Conservation (phyloP, 1,284 basidiomycete species). For the Melanopsichium pennsylvanicum region DNA sequence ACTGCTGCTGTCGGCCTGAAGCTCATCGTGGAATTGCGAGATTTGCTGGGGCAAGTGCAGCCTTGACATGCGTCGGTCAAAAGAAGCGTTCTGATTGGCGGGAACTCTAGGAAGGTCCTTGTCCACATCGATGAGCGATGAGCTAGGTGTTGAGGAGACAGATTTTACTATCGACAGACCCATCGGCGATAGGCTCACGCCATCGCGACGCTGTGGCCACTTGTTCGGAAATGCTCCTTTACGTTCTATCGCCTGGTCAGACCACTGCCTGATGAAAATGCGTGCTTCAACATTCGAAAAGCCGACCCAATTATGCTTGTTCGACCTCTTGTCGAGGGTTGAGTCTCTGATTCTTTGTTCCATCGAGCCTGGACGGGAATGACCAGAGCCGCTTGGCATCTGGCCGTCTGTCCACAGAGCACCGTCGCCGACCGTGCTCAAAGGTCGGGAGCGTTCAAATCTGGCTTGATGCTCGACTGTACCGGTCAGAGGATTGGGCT, state of each 20-base stretch:
- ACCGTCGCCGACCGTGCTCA: conserved; percentile 9
- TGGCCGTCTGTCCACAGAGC: conserved; percentile 1
- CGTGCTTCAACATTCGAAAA: conserved; percentile 37
- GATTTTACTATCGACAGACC: conserved; percentile 13
- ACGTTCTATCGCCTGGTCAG: neutral
- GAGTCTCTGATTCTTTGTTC: conserved; percentile 30
- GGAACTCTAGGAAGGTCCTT: conserved; percentile 31
- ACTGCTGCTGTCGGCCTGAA: conserved; percentile 30
- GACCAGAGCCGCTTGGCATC: conserved; percentile 1
- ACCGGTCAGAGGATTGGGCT: neutral
- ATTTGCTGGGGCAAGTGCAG: conserved; percentile 24
- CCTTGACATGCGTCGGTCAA: conserved; percentile 27
- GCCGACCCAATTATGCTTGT: conserved; percentile 47
- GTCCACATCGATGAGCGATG: conserved; percentile 2
- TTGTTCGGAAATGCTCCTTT: neutral
- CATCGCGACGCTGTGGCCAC: neutral
- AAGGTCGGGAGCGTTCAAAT: conserved; percentile 13
- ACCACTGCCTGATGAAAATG: conserved; percentile 31
- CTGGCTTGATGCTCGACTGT: neutral
- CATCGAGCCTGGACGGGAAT: conserved; percentile 23
- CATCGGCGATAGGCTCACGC: conserved; percentile 2
- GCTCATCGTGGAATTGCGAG: conserved; percentile 22
- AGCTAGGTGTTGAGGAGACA: neutral
- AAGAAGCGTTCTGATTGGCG: conserved; percentile 27
- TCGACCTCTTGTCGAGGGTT: conserved; percentile 23